A percentile compares a stretch with the other conserved stretches of the same genome.
These are phyloP conservation scores for Metschnikowia koreensis DNA, from an alignment of 805 yeast genomes.

Conservation along the genomic window DNA sequence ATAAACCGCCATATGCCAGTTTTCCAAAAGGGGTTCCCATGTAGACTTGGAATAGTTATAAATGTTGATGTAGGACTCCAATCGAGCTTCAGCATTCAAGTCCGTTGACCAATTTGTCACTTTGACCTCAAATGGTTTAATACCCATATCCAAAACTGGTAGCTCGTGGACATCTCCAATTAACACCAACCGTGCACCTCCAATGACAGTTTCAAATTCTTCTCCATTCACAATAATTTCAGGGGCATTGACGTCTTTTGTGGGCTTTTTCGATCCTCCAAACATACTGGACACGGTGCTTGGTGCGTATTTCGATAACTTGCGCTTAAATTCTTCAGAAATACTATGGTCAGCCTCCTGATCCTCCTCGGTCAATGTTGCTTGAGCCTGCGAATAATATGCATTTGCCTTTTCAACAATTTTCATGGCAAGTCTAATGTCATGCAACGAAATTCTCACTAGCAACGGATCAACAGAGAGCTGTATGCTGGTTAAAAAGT, in stretches of 20 bases:
- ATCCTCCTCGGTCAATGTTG: constrained; percentile 11
- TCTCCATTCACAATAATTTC: constrained; percentile 63
- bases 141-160: constrained; percentile 76
- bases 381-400: constrained; percentile 36
- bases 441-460: constrained; percentile 80
- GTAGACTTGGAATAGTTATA: constrained; percentile 86
- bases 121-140: constrained; percentile 63
- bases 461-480: constrained; percentile 77
- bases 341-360: constrained; percentile 38
- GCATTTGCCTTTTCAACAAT: constrained; percentile 73
- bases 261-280: constrained; percentile 32
- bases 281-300: constrained; percentile 51
- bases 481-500: constrained; percentile 60
- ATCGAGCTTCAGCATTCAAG: constrained; percentile 61
- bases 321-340: constrained; percentile 62
- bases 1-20: constrained; percentile 78
- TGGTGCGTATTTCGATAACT: constrained; percentile 65
- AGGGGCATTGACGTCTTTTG: not conserved
- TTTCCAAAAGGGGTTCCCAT: constrained; percentile 94
- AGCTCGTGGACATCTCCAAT: constrained; percentile 90
- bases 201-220: constrained; percentile 59
- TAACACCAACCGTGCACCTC: constrained; percentile 76
- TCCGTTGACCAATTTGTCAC: constrained; percentile 88
- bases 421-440: constrained; percentile 72
- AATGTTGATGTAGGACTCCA: constrained; percentile 68